Evolutionary conservation across 192 early-diverging fungal genomes (phyloP).

Genomic region (Entomortierella chlamydospora): DNA sequence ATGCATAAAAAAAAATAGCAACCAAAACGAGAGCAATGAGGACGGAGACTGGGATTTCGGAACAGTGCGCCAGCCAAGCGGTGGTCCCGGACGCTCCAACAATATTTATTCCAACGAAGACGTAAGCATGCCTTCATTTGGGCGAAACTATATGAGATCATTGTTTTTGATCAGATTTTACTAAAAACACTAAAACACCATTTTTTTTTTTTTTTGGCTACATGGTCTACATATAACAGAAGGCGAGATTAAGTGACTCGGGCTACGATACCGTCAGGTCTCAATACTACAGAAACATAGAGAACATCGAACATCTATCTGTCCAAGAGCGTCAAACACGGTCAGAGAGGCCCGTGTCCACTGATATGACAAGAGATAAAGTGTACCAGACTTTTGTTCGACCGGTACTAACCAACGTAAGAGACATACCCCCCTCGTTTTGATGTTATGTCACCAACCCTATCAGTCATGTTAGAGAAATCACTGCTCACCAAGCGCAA

Average conservation of each 20-base stretch:
- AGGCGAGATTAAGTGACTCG: slow-evolving; percentile 37
- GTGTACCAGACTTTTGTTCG: slow-evolving; percentile 52
- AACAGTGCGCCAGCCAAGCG: slow-evolving; percentile 57
- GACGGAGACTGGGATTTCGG: slow-evolving; percentile 68
- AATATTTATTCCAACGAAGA: slow-evolving; percentile 7
- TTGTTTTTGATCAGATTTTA: neutral
- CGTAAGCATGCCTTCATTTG: slow-evolving; percentile 12
- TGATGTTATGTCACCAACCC: neutral
- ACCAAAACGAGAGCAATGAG: slow-evolving; percentile 44
- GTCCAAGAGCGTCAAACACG: slow-evolving; percentile 23
- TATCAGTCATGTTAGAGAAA: neutral
- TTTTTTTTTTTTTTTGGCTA: neutral
- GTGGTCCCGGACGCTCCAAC: slow-evolving; percentile 13
- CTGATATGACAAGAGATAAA: slow-evolving; percentile 51
- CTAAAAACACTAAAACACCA: neutral
- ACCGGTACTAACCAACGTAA: slow-evolving; percentile 42
- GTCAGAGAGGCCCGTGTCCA: slow-evolving; percentile 15
- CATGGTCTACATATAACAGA: neutral
- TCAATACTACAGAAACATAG: slow-evolving; percentile 12
- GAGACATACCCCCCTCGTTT: neutral
- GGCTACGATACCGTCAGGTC: slow-evolving; percentile 56
- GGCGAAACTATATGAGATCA: neutral
- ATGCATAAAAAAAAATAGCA: neutral
- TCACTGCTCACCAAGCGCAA: neutral
- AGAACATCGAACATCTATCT: slow-evolving; percentile 29